Conservation (phyloP, 148 eudicot genomes). For the Cornus suecica region DNA sequence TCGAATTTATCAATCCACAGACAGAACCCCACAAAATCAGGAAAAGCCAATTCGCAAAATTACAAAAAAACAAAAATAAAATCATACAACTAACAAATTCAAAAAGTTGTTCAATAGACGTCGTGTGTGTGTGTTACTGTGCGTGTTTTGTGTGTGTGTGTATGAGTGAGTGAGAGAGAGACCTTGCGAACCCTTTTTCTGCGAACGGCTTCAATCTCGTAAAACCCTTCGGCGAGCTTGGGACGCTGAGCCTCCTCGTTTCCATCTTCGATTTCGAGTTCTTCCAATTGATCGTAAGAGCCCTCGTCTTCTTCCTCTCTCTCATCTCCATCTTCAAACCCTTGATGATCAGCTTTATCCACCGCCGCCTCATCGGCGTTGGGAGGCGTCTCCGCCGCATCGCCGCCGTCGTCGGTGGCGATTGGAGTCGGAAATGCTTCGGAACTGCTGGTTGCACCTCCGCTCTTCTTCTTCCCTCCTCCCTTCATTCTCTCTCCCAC, state of each 20-base stretch:
- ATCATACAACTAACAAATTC: not conserved
- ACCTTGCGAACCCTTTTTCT: slow-evolving; percentile 85
- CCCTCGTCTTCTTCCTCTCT: slow-evolving; percentile 13
- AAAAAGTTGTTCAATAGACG: not conserved
- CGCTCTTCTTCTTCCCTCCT: not conserved
- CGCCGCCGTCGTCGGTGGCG: not conserved
- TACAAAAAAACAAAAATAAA: not conserved
- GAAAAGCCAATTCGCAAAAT: not conserved
- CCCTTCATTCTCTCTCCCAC: slow-evolving; percentile 17
- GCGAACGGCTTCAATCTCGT: slow-evolving; percentile 78
- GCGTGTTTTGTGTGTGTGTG: no score
- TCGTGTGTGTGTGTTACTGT: no score
- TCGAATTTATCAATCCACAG: slow-evolving; percentile 15
- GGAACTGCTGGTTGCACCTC: not conserved
- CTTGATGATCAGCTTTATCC: not conserved
- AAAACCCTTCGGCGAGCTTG: slow-evolving; percentile 83
- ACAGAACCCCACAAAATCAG: slow-evolving; percentile 16
- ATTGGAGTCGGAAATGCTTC: not conserved
- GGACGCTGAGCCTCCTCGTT: slow-evolving; percentile 25
- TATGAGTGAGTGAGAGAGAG: not conserved
- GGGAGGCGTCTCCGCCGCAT: no score
- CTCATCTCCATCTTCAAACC: slow-evolving; percentile 5
- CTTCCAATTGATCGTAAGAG: slow-evolving; percentile 3
- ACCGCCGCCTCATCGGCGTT: not conserved
- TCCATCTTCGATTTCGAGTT: slow-evolving; percentile 13